Evolutionary conservation across 2,329 filamentous ascomycete species (phyloP).

Genomic region (Talaromyces sp.): DNA sequence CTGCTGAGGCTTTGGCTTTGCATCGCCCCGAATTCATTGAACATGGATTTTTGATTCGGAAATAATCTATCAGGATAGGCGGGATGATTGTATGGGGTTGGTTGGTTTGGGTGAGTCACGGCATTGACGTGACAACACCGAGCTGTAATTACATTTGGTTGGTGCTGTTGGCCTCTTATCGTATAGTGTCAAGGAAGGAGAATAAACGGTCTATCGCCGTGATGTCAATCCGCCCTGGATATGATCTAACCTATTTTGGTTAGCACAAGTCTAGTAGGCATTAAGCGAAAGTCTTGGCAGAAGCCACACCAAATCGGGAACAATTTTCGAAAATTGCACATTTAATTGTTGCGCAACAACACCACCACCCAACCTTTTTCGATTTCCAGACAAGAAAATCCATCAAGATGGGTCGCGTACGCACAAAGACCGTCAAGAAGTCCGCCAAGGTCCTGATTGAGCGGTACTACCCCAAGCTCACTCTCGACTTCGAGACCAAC

Average conservation of each 20-base stretch:
- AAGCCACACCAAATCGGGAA: conserved; percentile 1
- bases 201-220: neutral
- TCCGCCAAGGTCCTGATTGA: conserved; percentile 99
- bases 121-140: neutral
- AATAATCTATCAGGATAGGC: neutral
- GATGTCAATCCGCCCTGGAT: neutral
- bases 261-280: neutral
- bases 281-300: conserved; percentile 1
- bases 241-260: neutral
- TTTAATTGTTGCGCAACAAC: conserved; percentile 10
- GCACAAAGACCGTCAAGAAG: conserved; percentile 66
- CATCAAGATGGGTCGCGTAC: conserved; percentile 48
- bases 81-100: neutral
- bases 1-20: conserved; percentile 16
- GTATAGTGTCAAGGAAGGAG: neutral
- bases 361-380: neutral
- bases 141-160: neutral
- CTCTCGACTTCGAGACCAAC: conserved; percentile 99
- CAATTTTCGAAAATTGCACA: neutral
- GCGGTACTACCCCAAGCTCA: conserved; percentile 95
- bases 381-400: conserved; percentile 18
- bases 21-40: neutral
- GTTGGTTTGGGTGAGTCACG: neutral
- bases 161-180: neutral
- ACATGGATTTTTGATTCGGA: neutral